phyloP scores from a whole-genome alignment of 345 rosid species.

The Linum trigynum region DNA sequence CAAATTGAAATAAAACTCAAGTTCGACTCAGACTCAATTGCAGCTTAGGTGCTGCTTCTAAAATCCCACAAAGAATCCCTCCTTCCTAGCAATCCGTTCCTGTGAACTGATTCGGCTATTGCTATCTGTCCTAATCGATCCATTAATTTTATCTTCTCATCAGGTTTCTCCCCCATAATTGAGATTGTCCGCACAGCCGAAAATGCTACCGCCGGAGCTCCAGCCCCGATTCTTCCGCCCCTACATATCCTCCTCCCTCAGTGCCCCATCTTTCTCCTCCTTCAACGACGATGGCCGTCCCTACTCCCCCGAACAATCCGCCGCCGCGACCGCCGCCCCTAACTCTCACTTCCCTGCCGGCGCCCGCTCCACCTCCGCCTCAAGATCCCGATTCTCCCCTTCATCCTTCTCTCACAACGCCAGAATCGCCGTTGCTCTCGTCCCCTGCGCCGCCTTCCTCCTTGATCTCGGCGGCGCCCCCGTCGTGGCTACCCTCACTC shows the following conservation, averaged over 20 bases:
- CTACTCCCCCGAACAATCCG: slow-evolving; percentile 31
- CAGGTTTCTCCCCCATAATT: no score
- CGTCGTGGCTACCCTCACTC: slow-evolving; percentile 59
- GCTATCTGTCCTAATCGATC: no score
- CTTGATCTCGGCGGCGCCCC: slow-evolving; percentile 97
- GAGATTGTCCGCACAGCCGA: slow-evolving; percentile 8
- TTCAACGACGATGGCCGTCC: slow-evolving; percentile 23
- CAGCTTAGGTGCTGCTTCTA: no score
- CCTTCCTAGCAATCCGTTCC: no score
- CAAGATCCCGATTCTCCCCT: slow-evolving; percentile 58
- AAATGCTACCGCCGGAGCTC: slow-evolving; percentile 89
- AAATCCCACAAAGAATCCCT: no score
- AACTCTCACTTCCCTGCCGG: slow-evolving; percentile 23
- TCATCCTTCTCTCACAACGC: slow-evolving; percentile 72
- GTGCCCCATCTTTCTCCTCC: slow-evolving; percentile 19
- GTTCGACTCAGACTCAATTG: no score
- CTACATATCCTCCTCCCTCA: slow-evolving; percentile 33
- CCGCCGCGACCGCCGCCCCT: slow-evolving; percentile 20
- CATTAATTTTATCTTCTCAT: no score
- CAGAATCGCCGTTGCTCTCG: slow-evolving; percentile 67
- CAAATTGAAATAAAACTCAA: no score
- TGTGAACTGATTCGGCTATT: no score
- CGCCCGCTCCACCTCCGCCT: slow-evolving; percentile 20
- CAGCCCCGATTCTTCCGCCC: slow-evolving; percentile 84
- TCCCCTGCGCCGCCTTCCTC: slow-evolving; percentile 77